These are phyloP conservation scores for Emergomyces orientalis DNA, from an alignment of 2,329 filamentous ascomycete species.

Conservation along the genomic window DNA sequence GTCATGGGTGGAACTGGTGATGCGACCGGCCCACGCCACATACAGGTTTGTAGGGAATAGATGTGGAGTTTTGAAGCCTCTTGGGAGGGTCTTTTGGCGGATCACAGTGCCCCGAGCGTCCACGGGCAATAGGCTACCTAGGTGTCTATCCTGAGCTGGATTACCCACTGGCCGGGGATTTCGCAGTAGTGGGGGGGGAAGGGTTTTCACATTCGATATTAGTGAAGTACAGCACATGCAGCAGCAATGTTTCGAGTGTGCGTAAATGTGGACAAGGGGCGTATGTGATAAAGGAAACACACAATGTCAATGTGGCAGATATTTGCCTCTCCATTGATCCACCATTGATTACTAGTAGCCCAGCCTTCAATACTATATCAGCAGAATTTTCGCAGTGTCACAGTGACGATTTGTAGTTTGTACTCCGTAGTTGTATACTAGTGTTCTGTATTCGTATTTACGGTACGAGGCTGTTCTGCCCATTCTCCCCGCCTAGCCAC, in stretches of 20 bases:
- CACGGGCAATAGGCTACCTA: not conserved
- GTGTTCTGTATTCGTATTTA: not conserved
- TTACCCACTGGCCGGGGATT: not conserved
- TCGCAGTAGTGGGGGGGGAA: too few species aligned
- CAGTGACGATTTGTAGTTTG: not conserved
- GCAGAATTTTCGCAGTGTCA: too few species aligned
- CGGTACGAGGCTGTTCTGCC: not conserved
- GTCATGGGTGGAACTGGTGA: not conserved
- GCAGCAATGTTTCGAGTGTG: too few species aligned
- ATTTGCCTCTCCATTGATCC: too few species aligned
- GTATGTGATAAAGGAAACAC: too few species aligned
- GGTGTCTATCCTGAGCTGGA: not conserved
- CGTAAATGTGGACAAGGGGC: too few species aligned
- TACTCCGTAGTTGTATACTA: not conserved
- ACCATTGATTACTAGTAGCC: too few species aligned
- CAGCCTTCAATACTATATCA: too few species aligned
- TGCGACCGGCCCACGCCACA: not conserved
- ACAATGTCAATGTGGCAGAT: too few species aligned
- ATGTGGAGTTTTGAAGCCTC: not conserved
- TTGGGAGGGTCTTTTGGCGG: not conserved
- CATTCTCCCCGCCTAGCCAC: not conserved
- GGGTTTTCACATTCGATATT: too few species aligned
- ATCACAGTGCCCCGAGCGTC: not conserved
- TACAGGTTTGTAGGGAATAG: not conserved
- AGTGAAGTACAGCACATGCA: too few species aligned